phyloP scores from a whole-genome alignment of 345 rosid species.

The Corchorus olitorius region DNA sequence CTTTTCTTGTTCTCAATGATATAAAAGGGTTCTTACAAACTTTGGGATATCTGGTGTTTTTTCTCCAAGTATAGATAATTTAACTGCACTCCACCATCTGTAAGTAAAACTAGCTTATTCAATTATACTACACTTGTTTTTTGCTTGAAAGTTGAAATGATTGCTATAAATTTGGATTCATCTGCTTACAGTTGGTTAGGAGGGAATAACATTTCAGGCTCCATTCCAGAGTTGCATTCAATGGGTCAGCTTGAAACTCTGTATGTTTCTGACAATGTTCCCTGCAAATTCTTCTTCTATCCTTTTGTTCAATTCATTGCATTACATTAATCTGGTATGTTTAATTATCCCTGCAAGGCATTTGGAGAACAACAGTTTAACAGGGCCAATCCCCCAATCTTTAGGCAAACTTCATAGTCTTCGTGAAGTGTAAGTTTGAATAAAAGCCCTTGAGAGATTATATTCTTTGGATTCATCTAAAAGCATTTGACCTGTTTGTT shows the following conservation, averaged over 20 bases:
- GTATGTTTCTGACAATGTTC: conserved; percentile 42
- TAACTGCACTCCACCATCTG: conserved; percentile 70
- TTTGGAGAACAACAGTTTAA: conserved; percentile 70
- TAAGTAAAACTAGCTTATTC: conserved; percentile 37
- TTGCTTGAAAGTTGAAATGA: not conserved
- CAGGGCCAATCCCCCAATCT: conserved; percentile 68
- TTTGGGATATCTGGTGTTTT: conserved; percentile 62
- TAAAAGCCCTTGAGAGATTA: conserved; percentile 1
- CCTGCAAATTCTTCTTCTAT: not conserved
- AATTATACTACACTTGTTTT: not conserved
- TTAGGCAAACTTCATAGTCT: conserved; percentile 52
- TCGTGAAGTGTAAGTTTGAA: conserved; percentile 54
- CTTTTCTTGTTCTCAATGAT: conserved; percentile 12
- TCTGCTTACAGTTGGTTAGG: conserved; percentile 65
- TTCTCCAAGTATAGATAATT: conserved; percentile 48
- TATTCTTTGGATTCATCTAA: not conserved
- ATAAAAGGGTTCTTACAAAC: conserved; percentile 65
- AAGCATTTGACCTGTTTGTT: conserved; percentile 16
- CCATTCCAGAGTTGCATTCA: conserved; percentile 61
- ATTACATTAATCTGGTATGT: conserved; percentile 17
- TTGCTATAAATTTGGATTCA: conserved; percentile 20
- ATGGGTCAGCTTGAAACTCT: conserved; percentile 53
- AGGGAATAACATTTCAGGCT: conserved; percentile 65
- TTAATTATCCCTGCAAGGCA: conserved; percentile 46
- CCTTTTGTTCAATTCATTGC: conserved; percentile 13